phyloP scores from a whole-genome alignment of 225 moss, liverwort and hornwort genomes.

The Pleurozium schreberi region DNA sequence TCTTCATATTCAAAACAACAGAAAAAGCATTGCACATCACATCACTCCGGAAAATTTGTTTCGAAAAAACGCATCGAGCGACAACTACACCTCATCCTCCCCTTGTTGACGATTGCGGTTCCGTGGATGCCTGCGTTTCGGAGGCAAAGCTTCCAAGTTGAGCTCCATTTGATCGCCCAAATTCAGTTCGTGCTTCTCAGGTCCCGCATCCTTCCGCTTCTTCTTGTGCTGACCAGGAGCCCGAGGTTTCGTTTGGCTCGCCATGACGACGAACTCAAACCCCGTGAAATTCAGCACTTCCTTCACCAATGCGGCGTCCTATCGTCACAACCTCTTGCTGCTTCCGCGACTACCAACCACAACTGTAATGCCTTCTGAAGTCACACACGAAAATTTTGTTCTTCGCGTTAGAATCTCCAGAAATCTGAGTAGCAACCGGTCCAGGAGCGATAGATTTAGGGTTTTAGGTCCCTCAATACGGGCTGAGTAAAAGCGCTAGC shows the following conservation, averaged over 20 bases:
- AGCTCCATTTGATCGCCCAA: slow-evolving; percentile 71
- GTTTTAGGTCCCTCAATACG: background rate
- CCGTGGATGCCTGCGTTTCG: slow-evolving; percentile 46
- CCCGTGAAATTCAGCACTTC: background rate
- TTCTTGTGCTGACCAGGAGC: slow-evolving; percentile 39
- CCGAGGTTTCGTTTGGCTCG: slow-evolving; percentile 44
- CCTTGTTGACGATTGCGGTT: slow-evolving; percentile 53
- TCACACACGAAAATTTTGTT: background rate
- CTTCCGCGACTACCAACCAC: too few species aligned
- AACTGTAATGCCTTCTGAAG: background rate
- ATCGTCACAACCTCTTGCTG: background rate
- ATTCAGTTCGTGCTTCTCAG: slow-evolving; percentile 59
- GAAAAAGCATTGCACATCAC: background rate
- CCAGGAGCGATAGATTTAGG: background rate
- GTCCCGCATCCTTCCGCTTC: slow-evolving; percentile 50
- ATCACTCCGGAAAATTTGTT: background rate
- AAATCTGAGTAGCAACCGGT: background rate
- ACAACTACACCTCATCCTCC: slow-evolving; percentile 43
- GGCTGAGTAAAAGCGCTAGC: background rate
- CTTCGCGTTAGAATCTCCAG: background rate
- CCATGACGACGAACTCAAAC: background rate
- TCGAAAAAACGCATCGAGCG: background rate
- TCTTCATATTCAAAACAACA: background rate
- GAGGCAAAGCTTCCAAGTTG: slow-evolving; percentile 41
- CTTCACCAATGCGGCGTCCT: background rate